A percentile compares a stretch with the other conserved stretches of the same genome.
Evolutionary conservation across 441 rosid species (phyloP).

Genomic region (Pelargonium fulgidum): DNA sequence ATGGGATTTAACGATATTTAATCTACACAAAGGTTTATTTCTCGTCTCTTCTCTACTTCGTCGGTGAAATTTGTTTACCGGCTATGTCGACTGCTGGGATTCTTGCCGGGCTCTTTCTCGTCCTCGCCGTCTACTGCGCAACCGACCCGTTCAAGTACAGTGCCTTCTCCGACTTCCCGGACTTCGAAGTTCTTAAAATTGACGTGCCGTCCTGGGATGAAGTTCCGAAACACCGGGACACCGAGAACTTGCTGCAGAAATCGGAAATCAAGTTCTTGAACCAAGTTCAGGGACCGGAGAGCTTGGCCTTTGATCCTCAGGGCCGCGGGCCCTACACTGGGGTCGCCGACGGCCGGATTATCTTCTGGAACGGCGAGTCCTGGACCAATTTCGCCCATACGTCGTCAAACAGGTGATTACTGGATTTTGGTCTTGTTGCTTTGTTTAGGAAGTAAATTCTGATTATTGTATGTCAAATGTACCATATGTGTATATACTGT

Average conservation of each 20-base stretch:
- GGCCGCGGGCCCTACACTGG: conserved; percentile 94
- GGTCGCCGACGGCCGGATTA: conserved; percentile 73
- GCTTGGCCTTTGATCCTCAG: conserved; percentile 69
- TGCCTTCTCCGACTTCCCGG: conserved; percentile 52
- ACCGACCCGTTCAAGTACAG: conserved; percentile 70
- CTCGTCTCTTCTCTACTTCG: neutral
- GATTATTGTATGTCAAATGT: too few relatives aligned
- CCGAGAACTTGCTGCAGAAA: conserved; percentile 49
- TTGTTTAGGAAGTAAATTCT: too few relatives aligned
- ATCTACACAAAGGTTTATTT: too few relatives aligned
- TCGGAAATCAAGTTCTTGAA: conserved; percentile 65
- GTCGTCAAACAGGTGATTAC: conserved; percentile 53
- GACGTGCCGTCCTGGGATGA: conserved; percentile 42
- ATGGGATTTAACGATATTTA: neutral
- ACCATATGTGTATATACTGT: too few relatives aligned
- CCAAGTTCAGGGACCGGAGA: conserved; percentile 88
- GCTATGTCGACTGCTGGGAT: conserved; percentile 29
- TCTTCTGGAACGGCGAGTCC: conserved; percentile 63
- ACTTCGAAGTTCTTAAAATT: conserved; percentile 41
- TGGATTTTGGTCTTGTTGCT: neutral
- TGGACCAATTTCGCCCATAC: conserved; percentile 80
- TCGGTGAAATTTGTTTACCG: neutral
- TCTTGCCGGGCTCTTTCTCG: conserved; percentile 38
- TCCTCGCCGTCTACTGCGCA: conserved; percentile 63
- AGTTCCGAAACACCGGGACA: conserved; percentile 43